These are phyloP conservation scores for Fusarium napiforme DNA, from an alignment of 2,329 filamentous ascomycete species.

Conservation along the genomic window DNA sequence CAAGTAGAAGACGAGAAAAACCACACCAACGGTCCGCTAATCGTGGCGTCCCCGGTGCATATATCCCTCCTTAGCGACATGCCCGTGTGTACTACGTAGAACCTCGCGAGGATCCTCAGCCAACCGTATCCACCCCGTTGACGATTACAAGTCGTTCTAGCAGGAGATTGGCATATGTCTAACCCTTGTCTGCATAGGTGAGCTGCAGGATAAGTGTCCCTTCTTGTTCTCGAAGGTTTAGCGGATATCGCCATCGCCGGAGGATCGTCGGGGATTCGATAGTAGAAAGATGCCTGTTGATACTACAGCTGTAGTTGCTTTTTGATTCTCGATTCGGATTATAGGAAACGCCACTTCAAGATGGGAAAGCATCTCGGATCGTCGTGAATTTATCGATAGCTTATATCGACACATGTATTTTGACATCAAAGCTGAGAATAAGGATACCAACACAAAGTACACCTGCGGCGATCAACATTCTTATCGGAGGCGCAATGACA, in stretches of 20 bases:
- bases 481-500: background rate
- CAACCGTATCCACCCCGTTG: slow-evolving; percentile 24
- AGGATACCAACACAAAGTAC: too few relatives aligned
- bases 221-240: background rate
- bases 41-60: slow-evolving; percentile 19
- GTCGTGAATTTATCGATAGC: too few relatives aligned
- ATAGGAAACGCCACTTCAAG: rapidly evolving
- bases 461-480: too few relatives aligned
- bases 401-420: rapidly evolving
- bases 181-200: background rate
- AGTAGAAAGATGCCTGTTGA: background rate
- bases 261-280: background rate
- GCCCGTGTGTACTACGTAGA: background rate
- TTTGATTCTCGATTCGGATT: background rate
- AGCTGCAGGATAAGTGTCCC: background rate
- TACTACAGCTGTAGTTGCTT: background rate
- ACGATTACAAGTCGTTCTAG: background rate
- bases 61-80: slow-evolving; percentile 6
- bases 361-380: rapidly evolving
- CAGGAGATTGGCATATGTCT: background rate
- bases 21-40: slow-evolving; percentile 11
- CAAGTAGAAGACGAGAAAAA: background rate
- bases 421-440: background rate
- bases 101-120: slow-evolving; percentile 1
- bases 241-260: background rate